Percentiles rank a stretch among this genome's conserved stretches.
Evolutionary conservation across 2,329 filamentous ascomycete genomes (phyloP).

Genomic region (Fusarium goolgardi): DNA sequence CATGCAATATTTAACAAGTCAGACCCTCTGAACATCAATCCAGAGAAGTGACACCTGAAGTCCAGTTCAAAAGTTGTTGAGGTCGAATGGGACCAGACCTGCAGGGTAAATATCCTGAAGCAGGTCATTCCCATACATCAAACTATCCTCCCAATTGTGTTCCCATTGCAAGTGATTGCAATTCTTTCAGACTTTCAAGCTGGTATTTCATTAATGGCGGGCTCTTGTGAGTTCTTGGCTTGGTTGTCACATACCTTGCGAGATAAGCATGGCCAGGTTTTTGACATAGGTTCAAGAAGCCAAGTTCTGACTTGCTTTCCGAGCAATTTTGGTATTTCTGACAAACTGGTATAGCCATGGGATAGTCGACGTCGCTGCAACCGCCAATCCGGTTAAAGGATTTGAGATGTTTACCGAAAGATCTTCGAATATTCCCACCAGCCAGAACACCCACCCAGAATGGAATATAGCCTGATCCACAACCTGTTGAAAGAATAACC

Average conservation of each 20-base stretch:
- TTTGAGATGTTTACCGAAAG: conserved; percentile 1
- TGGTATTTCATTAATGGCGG: rapidly evolving
- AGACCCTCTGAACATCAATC: neutral
- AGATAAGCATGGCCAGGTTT: conserved; percentile 13
- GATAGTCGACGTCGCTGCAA: conserved; percentile 19
- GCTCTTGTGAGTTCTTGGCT: neutral
- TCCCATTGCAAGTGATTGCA: conserved; percentile 3
- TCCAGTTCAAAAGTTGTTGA: neutral
- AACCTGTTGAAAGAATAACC: conserved; percentile 14
- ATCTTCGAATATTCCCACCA: conserved; percentile 19
- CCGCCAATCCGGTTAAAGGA: conserved; percentile 3
- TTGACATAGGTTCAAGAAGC: neutral
- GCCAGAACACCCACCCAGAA: conserved; percentile 23
- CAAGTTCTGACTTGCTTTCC: conserved; percentile 1
- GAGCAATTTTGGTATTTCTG: conserved; percentile 7
- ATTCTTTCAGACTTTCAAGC: conserved; percentile 1
- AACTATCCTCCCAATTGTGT: neutral
- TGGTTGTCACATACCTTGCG: neutral
- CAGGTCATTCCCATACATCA: neutral
- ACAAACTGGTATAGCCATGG: conserved; percentile 20
- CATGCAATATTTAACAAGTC: neutral
- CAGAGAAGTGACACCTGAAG: neutral
- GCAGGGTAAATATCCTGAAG: conserved; percentile 8
- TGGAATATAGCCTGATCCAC: conserved; percentile 18
- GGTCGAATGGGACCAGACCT: conserved; percentile 14